phyloP scores from a whole-genome alignment of 2,329 filamentous ascomycete species.

The Ophiosphaerella herpotricha region DNA sequence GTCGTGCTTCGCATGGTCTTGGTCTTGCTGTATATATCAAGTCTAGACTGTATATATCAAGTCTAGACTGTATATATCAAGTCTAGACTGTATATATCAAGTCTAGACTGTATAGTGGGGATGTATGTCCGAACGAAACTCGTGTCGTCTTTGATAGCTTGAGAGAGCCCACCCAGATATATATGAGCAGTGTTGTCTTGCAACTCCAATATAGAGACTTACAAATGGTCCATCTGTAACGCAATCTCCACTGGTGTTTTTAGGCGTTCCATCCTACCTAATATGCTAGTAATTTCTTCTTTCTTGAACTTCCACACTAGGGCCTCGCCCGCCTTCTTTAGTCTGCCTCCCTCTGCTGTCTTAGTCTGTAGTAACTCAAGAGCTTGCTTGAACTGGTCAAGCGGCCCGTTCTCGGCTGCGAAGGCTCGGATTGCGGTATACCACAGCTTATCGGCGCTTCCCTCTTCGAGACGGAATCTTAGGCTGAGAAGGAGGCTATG shows the following conservation, averaged over 20 bases:
- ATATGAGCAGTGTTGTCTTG: conserved; percentile 2
- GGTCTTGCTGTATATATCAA: conserved; percentile 1
- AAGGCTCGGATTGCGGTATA: no score
- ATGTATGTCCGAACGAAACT: no score
- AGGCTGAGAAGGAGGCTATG: no score
- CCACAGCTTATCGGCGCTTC: no score
- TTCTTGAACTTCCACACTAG: conserved; percentile 20
- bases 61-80: not conserved
- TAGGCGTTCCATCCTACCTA: conserved; percentile 22
- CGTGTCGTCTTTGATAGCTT: conserved; percentile 16
- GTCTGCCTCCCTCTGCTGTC: no score
- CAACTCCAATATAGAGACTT: conserved; percentile 2
- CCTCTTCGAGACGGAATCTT: no score
- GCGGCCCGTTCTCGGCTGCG: no score
- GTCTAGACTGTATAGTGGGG: not conserved
- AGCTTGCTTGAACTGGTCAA: no score
- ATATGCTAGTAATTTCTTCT: conserved; percentile 20
- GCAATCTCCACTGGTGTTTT: conserved; percentile 21
- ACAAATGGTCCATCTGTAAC: conserved; percentile 31
- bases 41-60: not conserved
- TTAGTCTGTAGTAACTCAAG: no score
- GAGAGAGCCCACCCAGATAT: conserved; percentile 14
- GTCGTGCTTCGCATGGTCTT: not conserved
- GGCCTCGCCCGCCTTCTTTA: no score
- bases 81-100: not conserved